These are phyloP conservation scores for Postia placenta DNA, from an alignment of 768 basidiomycete genomes.

Conservation along the genomic window DNA sequence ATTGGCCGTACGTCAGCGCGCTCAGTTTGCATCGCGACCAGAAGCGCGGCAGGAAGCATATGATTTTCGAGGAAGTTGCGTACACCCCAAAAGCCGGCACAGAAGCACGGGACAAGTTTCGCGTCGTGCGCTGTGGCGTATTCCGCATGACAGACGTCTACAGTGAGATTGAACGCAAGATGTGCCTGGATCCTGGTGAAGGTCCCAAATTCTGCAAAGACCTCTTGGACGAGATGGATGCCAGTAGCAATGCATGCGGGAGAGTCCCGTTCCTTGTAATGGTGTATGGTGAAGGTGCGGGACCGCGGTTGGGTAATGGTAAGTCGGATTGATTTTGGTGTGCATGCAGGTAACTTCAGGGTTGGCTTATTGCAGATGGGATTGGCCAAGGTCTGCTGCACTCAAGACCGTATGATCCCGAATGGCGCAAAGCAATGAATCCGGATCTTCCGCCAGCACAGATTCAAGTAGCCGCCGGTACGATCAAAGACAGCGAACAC, in stretches of 20 bases:
- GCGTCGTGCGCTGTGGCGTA: slow-evolving; percentile 15
- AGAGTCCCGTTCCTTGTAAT: slow-evolving; percentile 9
- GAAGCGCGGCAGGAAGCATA: slow-evolving; percentile 21
- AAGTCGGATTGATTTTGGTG: not conserved
- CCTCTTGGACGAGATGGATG: slow-evolving; percentile 4
- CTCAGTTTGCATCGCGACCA: slow-evolving; percentile 22
- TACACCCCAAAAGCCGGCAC: slow-evolving; percentile 16
- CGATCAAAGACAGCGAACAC: slow-evolving; percentile 15
- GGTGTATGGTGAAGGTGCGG: slow-evolving; percentile 8
- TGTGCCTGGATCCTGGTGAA: slow-evolving; percentile 17
- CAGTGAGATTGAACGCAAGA: slow-evolving; percentile 16
- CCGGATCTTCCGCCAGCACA: slow-evolving; percentile 6
- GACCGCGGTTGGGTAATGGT: slow-evolving; percentile 13
- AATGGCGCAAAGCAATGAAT: slow-evolving; percentile 19
- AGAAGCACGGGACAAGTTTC: slow-evolving; percentile 15
- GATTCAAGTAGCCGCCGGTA: slow-evolving; percentile 6
- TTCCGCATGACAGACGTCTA: slow-evolving; percentile 19
- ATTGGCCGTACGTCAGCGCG: slow-evolving; percentile 13
- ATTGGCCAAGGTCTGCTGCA: slow-evolving; percentile 3
- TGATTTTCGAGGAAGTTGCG: slow-evolving; percentile 19
- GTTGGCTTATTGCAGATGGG: slow-evolving; percentile 1
- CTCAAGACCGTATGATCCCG: slow-evolving; percentile 10
- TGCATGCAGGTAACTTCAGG: not conserved
- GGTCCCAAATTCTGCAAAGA: slow-evolving; percentile 16
- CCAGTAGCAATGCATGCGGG: not conserved